Conservation (phyloP, 1,139 yeast genomes). For the Geotrichum reessii region DNA sequence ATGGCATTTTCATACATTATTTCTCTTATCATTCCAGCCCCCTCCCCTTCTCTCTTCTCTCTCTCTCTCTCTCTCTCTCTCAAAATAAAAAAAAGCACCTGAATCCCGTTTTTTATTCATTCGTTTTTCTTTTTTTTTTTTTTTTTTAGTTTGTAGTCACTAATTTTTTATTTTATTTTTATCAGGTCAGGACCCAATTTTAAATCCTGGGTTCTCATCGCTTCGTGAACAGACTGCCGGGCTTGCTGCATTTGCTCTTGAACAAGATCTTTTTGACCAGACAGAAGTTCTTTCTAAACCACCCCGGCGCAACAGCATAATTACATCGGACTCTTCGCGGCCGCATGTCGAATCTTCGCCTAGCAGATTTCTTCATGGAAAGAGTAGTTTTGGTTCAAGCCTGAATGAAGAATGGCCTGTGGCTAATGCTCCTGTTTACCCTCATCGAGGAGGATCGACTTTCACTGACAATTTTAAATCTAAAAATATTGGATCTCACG, state of each 20-base stretch:
- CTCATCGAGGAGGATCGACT: constrained; percentile 10
- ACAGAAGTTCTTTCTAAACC: background rate
- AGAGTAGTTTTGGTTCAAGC: background rate
- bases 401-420: constrained; percentile 14
- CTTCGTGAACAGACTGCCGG: constrained; percentile 62
- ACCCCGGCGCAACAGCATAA: constrained; percentile 10
- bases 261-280: constrained; percentile 32
- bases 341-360: background rate
- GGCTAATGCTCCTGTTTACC: constrained; percentile 15
- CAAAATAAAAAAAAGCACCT: background rate
- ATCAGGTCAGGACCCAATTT: constrained; percentile 1
- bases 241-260: constrained; percentile 54
- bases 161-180: background rate
- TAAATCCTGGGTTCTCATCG: constrained; percentile 28
- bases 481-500: background rate
- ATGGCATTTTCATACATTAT: background rate
- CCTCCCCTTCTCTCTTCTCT: no score
- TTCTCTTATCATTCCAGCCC: background rate
- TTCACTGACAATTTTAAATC: background rate
- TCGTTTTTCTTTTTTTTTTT: constrained; percentile 3
- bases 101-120: background rate
- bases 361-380: background rate
- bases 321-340: constrained; percentile 4
- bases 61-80: no score
- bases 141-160: constrained; percentile 7